Conservation (phyloP, 1,139 yeast species). For the Yamadazyma pseudoaaseri region DNA sequence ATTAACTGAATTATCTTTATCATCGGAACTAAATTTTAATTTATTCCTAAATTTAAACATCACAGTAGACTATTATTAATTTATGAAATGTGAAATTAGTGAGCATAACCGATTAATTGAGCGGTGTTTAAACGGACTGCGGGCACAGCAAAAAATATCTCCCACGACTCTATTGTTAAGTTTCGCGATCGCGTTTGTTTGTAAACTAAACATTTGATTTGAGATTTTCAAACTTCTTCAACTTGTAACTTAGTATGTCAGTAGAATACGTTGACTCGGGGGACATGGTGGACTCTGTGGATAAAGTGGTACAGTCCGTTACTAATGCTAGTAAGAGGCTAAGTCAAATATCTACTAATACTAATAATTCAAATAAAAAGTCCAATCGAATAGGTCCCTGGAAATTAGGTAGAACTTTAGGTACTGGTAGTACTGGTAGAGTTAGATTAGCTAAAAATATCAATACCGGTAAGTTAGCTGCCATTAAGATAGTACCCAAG, state of each 20-base stretch:
- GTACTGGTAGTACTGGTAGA: slow-evolving; percentile 93
- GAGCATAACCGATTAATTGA: not conserved
- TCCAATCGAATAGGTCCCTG: slow-evolving; percentile 91
- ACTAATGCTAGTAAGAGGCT: slow-evolving; percentile 64
- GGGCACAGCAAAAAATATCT: no score
- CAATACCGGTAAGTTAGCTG: slow-evolving; percentile 85
- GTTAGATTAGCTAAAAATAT: slow-evolving; percentile 89
- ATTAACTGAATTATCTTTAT: slow-evolving; percentile 6
- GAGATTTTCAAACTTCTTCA: no score
- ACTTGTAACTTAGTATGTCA: not conserved
- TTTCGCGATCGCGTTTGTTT: slow-evolving; percentile 1
- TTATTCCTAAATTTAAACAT: slow-evolving; percentile 49
- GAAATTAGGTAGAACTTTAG: slow-evolving; percentile 92
- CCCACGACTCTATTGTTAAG: slow-evolving; percentile 2
- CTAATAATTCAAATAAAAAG: slow-evolving; percentile 46
- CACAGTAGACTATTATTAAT: not conserved
- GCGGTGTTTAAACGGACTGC: not conserved
- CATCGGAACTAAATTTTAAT: slow-evolving; percentile 40
- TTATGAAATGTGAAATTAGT: not conserved
- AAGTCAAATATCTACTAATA: slow-evolving; percentile 61
- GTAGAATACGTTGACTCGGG: slow-evolving; percentile 1
- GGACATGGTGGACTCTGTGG: slow-evolving; percentile 31
- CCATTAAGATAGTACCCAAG: slow-evolving; percentile 95
- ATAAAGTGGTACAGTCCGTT: slow-evolving; percentile 51
- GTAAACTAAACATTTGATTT: no score